Evolutionary conservation across 805 yeast genomes (phyloP).

Genomic region (Candida taoyuanica): DNA sequence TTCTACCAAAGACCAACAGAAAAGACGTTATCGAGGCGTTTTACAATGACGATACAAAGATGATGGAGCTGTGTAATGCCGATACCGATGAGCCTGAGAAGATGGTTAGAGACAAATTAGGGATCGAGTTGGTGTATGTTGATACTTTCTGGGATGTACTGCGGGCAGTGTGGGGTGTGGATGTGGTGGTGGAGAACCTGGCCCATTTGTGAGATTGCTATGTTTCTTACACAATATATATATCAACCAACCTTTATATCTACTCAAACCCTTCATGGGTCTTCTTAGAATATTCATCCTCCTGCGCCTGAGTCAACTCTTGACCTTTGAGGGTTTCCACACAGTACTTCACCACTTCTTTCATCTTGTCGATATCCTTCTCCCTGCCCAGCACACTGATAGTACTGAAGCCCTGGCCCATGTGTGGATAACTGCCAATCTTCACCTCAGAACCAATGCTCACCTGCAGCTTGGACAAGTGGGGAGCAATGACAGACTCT

Average conservation of each 20-base stretch:
- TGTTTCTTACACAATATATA: too few relatives aligned
- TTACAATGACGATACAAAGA: slow-evolving; percentile 22
- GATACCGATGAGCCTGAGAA: slow-evolving; percentile 42
- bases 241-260: not conserved
- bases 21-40: slow-evolving; percentile 44
- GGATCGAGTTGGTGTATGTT: slow-evolving; percentile 59
- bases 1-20: slow-evolving; percentile 68
- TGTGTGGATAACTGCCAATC: slow-evolving; percentile 84
- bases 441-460: slow-evolving; percentile 41
- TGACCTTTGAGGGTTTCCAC: slow-evolving; percentile 47
- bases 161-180: slow-evolving; percentile 61
- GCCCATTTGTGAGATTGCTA: slow-evolving; percentile 14
- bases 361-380: slow-evolving; percentile 34
- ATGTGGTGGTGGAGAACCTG: slow-evolving; percentile 17
- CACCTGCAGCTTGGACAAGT: slow-evolving; percentile 47
- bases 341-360: slow-evolving; percentile 42
- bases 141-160: slow-evolving; percentile 77
- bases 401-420: slow-evolving; percentile 56
- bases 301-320: slow-evolving; percentile 55
- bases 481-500: slow-evolving; percentile 70
- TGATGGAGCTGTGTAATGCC: slow-evolving; percentile 20
- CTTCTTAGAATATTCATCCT: slow-evolving; percentile 28
- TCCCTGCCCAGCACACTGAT: slow-evolving; percentile 67
- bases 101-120: slow-evolving; percentile 48
- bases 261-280: slow-evolving; percentile 3